phyloP scores from a whole-genome alignment of 495 filamentous ascomycete species.

The Emericellopsis terricola region DNA sequence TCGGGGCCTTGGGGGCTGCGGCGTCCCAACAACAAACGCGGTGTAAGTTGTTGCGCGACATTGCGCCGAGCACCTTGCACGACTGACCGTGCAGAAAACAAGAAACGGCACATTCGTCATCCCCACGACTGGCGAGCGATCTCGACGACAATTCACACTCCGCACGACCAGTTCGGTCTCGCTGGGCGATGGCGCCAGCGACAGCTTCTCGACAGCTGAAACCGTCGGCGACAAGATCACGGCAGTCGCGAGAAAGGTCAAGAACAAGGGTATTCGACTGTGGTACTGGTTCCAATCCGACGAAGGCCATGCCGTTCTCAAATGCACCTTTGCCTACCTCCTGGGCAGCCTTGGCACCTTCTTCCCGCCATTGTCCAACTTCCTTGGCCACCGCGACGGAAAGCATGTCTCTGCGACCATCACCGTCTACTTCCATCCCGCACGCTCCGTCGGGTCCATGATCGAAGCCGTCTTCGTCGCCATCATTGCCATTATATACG shows the following conservation, averaged over 20 bases:
- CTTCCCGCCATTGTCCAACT: constrained; percentile 47
- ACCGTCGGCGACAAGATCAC: constrained; percentile 5
- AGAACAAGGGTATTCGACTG: constrained; percentile 7
- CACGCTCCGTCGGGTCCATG: constrained; percentile 79
- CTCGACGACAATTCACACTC: constrained; percentile 37
- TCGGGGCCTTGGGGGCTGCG: too few species aligned
- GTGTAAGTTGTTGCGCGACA: too few species aligned
- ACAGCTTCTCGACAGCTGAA: constrained; percentile 7
- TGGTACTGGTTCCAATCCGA: constrained; percentile 28
- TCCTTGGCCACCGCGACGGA: constrained; percentile 75
- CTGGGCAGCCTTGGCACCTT: constrained; percentile 81
- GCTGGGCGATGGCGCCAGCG: constrained; percentile 11
- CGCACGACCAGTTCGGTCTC: constrained; percentile 14
- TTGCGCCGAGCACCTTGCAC: too few species aligned
- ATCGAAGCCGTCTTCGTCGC: constrained; percentile 75
- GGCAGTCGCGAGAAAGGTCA: constrained; percentile 1
- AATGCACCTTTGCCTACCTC: constrained; percentile 86
- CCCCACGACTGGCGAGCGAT: constrained; percentile 40
- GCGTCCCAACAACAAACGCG: too few species aligned
- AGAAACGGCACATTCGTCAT: constrained; percentile 43
- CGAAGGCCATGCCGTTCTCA: constrained; percentile 59
- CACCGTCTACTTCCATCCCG: constrained; percentile 94
- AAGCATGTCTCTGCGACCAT: constrained; percentile 93
- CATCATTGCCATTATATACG: constrained; percentile 64
- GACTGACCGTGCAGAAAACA: constrained; percentile 37